These are phyloP conservation scores for Camellia granthamiana DNA, from an alignment of 148 eudicot genomes.

Conservation along the genomic window DNA sequence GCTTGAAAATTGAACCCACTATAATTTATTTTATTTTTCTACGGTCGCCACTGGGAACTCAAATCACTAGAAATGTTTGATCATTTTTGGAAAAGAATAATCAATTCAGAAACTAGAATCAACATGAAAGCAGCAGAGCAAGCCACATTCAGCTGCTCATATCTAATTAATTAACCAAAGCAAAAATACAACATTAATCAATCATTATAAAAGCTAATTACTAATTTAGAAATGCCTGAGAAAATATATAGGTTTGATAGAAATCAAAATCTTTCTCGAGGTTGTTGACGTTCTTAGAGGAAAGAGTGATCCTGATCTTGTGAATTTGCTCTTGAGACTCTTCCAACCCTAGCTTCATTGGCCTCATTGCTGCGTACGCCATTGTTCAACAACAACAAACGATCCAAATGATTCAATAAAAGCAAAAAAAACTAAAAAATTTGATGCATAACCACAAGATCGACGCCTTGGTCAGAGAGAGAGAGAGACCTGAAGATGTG, in stretches of 20 bases:
- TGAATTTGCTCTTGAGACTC: conserved; percentile 69
- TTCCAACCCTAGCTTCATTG: conserved; percentile 72
- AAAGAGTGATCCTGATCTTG: conserved; percentile 90
- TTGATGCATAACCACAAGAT: not conserved
- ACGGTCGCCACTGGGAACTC: too few relatives aligned
- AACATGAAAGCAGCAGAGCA: not conserved
- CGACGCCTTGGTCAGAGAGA: not conserved
- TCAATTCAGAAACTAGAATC: not conserved
- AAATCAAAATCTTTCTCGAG: conserved; percentile 74
- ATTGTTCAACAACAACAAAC: conserved; percentile 21
- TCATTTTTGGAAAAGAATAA: not conserved
- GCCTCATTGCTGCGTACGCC: conserved; percentile 78
- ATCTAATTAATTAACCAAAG: not conserved
- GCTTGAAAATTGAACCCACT: too few relatives aligned
- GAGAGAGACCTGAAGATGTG: not conserved
- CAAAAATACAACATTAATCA: not conserved
- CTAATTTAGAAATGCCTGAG: not conserved
- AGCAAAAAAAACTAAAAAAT: not conserved
- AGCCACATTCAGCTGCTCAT: not conserved
- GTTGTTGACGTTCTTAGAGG: conserved; percentile 86
- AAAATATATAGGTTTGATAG: not conserved
- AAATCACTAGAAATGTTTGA: not conserved
- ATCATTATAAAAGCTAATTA: not conserved
- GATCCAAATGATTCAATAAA: too few relatives aligned
- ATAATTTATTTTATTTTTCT: too few relatives aligned